Evolutionary conservation across 148 eudicot genomes (phyloP).

Genomic region (Rhododendron williamsianum): DNA sequence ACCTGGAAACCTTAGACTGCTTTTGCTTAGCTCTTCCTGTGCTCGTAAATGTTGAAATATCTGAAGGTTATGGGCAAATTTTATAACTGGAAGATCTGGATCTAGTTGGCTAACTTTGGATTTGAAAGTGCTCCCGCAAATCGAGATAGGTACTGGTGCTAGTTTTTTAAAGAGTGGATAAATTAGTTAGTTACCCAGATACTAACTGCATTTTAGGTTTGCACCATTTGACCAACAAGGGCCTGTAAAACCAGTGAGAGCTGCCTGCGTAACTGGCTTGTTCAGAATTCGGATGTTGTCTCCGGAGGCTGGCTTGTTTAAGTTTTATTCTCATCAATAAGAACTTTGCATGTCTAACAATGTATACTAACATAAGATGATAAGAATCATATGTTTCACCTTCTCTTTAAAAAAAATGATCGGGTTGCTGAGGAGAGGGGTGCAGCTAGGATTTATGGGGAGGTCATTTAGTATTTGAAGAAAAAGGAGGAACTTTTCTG

Average conservation of each 20-base stretch:
- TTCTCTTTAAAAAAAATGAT: background rate
- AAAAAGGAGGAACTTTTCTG: background rate
- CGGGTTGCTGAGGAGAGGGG: background rate
- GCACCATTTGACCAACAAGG: background rate
- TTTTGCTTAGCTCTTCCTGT: background rate
- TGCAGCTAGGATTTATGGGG: background rate
- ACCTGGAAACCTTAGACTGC: background rate
- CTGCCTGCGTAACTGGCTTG: background rate
- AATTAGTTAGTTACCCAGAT: background rate
- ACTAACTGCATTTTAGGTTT: background rate
- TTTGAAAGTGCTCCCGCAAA: background rate
- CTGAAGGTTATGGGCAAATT: background rate
- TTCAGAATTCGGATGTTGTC: background rate
- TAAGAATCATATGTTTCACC: background rate
- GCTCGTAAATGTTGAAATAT: background rate
- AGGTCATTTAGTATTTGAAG: background rate
- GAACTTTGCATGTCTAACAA: background rate
- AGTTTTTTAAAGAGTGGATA: background rate
- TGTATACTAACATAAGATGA: background rate
- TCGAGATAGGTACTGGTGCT: background rate
- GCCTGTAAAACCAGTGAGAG: background rate
- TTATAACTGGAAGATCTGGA: background rate
- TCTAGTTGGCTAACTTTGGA: background rate
- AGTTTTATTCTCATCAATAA: background rate
- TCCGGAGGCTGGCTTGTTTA: background rate